Conservation (phyloP, 371 early-diverging fungal species). For the Syncephalis plumigaleata region DNA sequence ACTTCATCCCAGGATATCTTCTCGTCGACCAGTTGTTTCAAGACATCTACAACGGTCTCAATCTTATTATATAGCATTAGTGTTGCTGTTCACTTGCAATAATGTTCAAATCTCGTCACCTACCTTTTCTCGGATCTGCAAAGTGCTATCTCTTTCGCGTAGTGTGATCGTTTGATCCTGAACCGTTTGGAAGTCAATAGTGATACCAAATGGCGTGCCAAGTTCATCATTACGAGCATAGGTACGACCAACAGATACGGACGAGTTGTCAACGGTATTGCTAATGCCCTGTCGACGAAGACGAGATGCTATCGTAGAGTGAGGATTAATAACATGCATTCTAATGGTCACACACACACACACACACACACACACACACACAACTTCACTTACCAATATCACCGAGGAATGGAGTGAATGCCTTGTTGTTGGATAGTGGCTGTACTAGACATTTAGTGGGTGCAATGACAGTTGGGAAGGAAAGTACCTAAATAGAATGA, state of each 20-base stretch:
- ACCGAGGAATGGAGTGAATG: slow-evolving; percentile 41
- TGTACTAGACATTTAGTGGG: slow-evolving; percentile 90
- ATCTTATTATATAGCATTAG: slow-evolving; percentile 16
- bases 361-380: not conserved
- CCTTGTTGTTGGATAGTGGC: slow-evolving; percentile 40
- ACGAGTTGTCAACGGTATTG: slow-evolving; percentile 75
- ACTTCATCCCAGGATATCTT: slow-evolving; percentile 46
- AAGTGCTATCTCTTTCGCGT: slow-evolving; percentile 93
- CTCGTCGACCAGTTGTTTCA: slow-evolving; percentile 50
- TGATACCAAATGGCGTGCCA: slow-evolving; percentile 97
- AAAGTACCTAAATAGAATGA: slow-evolving; percentile 53
- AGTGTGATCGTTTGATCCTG: slow-evolving; percentile 90
- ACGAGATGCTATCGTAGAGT: slow-evolving; percentile 15
- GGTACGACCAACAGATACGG: slow-evolving; percentile 90
- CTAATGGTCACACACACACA: not conserved
- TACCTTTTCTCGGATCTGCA: slow-evolving; percentile 82
- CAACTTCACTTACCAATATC: slow-evolving; percentile 20
- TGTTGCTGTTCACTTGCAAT: not conserved
- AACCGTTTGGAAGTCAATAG: slow-evolving; percentile 96
- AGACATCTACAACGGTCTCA: slow-evolving; percentile 46
- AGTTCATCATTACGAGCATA: slow-evolving; percentile 98
- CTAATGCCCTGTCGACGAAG: slow-evolving; percentile 48
- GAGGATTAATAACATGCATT: slow-evolving; percentile 1
- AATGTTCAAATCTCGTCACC: not conserved
- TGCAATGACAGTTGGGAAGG: slow-evolving; percentile 84